Evolutionary conservation across 768 basidiomycete species (phyloP).

Genomic region (Russula compacta): DNA sequence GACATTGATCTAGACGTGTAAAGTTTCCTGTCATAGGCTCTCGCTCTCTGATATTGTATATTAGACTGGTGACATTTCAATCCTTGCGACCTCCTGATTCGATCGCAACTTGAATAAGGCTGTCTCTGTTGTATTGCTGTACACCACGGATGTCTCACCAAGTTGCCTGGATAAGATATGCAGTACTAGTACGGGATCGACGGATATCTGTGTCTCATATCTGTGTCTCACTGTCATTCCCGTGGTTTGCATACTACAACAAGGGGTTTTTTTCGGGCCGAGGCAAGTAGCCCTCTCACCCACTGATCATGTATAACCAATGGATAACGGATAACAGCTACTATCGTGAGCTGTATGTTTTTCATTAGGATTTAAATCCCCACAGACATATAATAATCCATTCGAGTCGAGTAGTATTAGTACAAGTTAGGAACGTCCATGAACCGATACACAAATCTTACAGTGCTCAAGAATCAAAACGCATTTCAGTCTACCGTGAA

Average conservation of each 20-base stretch:
- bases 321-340: neutral
- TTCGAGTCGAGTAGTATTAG: neutral
- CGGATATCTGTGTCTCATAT: too few species aligned
- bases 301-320: neutral
- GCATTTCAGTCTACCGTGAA: neutral
- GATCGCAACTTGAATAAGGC: too few species aligned
- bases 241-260: too few species aligned
- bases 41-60: neutral
- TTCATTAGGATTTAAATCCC: neutral
- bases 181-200: too few species aligned
- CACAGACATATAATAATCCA: neutral
- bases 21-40: neutral
- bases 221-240: too few species aligned
- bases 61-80: too few species aligned
- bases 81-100: too few species aligned
- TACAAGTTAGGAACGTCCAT: neutral
- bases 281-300: too few species aligned
- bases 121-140: too few species aligned
- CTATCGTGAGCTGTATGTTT: neutral
- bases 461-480: neutral
- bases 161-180: too few species aligned
- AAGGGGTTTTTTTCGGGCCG: too few species aligned
- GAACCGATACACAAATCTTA: slow-evolving; percentile 1
- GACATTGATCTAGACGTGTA: slow-evolving; percentile 11
- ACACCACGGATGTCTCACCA: too few species aligned